Evolutionary conservation across 208 protist species (phyloP).

Genomic region (Novymonas esmeraldas): DNA sequence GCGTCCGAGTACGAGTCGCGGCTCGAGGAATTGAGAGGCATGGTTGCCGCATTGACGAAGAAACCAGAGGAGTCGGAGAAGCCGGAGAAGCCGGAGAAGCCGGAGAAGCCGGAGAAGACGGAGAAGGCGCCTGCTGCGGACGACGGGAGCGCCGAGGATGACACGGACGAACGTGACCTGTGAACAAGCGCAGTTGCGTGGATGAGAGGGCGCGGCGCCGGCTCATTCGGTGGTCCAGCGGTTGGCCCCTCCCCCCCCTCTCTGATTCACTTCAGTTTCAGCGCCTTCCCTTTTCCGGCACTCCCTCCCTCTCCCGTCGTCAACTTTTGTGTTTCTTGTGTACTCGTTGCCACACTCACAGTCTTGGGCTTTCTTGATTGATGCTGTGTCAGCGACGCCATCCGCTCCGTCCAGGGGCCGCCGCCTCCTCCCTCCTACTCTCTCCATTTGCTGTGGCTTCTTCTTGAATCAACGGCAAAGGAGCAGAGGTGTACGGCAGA

Average conservation of each 20-base stretch:
- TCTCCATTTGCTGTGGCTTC: background rate
- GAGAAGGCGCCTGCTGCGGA: too few relatives aligned
- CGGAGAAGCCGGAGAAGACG: background rate
- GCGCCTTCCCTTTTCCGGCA: background rate
- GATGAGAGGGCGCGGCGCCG: too few relatives aligned
- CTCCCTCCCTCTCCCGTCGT: background rate
- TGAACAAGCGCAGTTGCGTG: too few relatives aligned
- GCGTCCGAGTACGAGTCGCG: conserved; percentile 55
- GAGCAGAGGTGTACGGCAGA: too few relatives aligned
- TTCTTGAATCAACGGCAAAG: background rate
- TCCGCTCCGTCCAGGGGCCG: too few relatives aligned
- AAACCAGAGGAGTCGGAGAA: conserved; percentile 9
- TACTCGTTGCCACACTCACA: background rate
- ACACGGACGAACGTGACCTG: conserved; percentile 1
- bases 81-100: background rate
- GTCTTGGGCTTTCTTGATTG: background rate
- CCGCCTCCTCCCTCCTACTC: background rate
- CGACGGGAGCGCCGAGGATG: background rate
- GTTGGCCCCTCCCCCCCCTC: too few relatives aligned
- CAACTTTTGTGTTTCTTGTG: conserved; percentile 1
- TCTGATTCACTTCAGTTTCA: too few relatives aligned
- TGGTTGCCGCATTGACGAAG: conserved; percentile 33
- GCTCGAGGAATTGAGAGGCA: conserved; percentile 44
- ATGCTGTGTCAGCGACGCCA: background rate
- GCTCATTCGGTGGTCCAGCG: background rate